A percentile compares a stretch with the other conserved stretches of the same genome.
Conservation (phyloP, 495 filamentous ascomycete genomes). For the Trichoderma parareesei region DNA sequence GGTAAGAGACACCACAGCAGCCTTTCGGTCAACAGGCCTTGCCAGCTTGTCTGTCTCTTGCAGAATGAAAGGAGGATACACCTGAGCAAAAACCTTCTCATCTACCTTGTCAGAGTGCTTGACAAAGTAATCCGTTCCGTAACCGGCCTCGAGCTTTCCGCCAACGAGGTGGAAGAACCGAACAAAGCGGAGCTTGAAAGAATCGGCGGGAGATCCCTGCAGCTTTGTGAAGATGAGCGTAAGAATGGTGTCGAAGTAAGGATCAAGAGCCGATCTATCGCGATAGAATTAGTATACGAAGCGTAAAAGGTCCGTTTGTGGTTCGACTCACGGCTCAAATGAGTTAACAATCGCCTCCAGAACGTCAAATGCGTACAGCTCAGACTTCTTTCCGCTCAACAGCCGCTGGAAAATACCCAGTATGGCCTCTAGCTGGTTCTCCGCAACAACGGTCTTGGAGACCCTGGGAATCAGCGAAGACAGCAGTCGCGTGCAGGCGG, state of each 20-base stretch:
- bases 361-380: conserved; percentile 79
- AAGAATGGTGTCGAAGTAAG: conserved; percentile 73
- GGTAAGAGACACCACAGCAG: conserved; percentile 82
- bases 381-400: conserved; percentile 60
- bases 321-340: conserved; percentile 55
- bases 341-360: conserved; percentile 67
- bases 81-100: conserved; percentile 64
- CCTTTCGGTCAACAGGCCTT: conserved; percentile 82
- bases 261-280: conserved; percentile 45
- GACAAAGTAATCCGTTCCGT: conserved; percentile 86
- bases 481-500: conserved; percentile 79
- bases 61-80: conserved; percentile 80
- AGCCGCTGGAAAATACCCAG: conserved; percentile 91
- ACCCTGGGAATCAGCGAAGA: conserved; percentile 73
- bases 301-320: neutral
- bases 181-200: conserved; percentile 70
- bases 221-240: conserved; percentile 75
- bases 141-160: conserved; percentile 62
- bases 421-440: conserved; percentile 65
- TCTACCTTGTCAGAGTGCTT: conserved; percentile 72
- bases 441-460: conserved; percentile 58
- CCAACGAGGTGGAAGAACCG: conserved; percentile 90
- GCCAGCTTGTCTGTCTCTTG: conserved; percentile 82
- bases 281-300: neutral
- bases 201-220: conserved; percentile 67